Conservation (phyloP, 306 rosid species). For the Glycine tomentella region DNA sequence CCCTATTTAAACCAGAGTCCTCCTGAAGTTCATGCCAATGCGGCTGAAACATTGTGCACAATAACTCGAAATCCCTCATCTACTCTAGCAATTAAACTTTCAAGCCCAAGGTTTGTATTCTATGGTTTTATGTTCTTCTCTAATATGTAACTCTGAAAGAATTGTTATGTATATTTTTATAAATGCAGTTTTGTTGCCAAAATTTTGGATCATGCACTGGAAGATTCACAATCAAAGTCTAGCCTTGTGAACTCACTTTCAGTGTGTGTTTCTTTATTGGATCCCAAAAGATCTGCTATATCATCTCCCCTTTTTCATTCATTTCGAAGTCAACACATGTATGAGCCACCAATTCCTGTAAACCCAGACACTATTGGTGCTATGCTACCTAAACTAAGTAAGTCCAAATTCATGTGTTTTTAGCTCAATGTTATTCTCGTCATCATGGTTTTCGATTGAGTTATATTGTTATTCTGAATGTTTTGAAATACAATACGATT, state of each 20-base stretch:
- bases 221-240: slow-evolving; percentile 82
- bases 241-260: slow-evolving; percentile 90
- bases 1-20: slow-evolving; percentile 69
- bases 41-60: slow-evolving; percentile 90
- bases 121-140: slow-evolving; percentile 27
- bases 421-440: not conserved
- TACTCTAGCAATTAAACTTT: slow-evolving; percentile 85
- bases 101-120: slow-evolving; percentile 85
- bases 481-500: not conserved
- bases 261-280: slow-evolving; percentile 95
- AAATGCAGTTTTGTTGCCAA: slow-evolving; percentile 82
- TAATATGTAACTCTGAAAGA: not conserved
- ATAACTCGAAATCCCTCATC: slow-evolving; percentile 89
- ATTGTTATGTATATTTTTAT: slow-evolving; percentile 15
- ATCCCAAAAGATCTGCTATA: slow-evolving; percentile 80
- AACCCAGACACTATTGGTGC: slow-evolving; percentile 86
- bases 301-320: slow-evolving; percentile 82
- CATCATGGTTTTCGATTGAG: slow-evolving; percentile 26
- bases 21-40: slow-evolving; percentile 97
- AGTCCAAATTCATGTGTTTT: slow-evolving; percentile 41
- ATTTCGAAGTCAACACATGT: slow-evolving; percentile 88
- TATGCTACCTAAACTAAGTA: slow-evolving; percentile 92
- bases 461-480: slow-evolving; percentile 24
- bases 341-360: slow-evolving; percentile 78
- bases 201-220: slow-evolving; percentile 87